Evolutionary conservation across 2,329 filamentous ascomycete species (phyloP).

Genomic region (Colletotrichum shisoi): DNA sequence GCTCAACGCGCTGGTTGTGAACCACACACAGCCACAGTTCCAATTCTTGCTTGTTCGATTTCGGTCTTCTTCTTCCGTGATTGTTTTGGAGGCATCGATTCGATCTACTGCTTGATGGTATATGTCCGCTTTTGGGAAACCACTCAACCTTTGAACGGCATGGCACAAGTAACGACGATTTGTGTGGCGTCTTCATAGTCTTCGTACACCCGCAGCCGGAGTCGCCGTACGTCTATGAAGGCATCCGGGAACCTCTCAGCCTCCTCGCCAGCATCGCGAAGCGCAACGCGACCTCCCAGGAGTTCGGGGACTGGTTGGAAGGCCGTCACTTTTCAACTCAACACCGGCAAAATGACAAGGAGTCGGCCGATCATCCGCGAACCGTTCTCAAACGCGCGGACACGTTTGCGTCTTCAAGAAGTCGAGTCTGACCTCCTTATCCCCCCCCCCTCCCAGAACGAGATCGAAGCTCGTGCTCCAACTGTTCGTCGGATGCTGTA

Average conservation of each 20-base stretch:
- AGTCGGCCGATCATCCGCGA: neutral
- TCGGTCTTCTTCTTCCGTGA: neutral
- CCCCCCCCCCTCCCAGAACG: constrained; percentile 26
- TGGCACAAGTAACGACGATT: neutral
- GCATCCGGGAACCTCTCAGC: too few relatives aligned
- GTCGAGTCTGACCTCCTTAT: constrained; percentile 27
- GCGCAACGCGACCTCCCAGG: too few relatives aligned
- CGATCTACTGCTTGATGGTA: neutral
- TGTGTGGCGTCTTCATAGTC: neutral
- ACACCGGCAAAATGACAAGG: neutral
- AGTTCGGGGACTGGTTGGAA: neutral
- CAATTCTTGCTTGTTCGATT: neutral
- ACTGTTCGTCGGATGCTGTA: constrained; percentile 32
- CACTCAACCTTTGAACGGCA: neutral
- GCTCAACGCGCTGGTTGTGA: neutral
- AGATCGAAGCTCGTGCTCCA: constrained; percentile 40
- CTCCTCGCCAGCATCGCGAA: too few relatives aligned
- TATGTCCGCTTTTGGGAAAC: neutral
- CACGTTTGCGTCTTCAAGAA: constrained; percentile 38
- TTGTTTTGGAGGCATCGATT: neutral
- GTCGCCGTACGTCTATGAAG: too few relatives aligned
- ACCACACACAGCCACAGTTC: neutral
- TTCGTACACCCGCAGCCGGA: too few relatives aligned
- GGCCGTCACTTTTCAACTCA: neutral
- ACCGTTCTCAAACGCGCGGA: constrained; percentile 10